phyloP scores from a whole-genome alignment of 75 land plant genomes.

The Cunninghamia lanceolata region DNA sequence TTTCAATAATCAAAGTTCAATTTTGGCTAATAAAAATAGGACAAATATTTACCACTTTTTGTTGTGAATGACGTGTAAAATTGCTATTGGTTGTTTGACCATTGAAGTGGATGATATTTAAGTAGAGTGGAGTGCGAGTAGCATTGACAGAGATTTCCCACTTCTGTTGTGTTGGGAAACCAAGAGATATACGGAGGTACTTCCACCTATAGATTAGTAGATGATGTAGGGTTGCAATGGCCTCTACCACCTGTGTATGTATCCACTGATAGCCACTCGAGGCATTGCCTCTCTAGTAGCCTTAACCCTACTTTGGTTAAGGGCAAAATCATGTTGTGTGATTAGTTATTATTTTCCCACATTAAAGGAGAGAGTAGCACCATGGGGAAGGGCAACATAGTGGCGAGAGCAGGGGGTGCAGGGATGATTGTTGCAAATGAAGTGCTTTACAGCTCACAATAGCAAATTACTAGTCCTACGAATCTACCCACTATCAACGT shows the following conservation, averaged over 20 bases:
- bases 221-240: neutral
- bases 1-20: no score
- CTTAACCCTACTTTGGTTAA: neutral
- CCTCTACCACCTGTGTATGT: neutral
- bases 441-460: neutral
- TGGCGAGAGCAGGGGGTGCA: neutral
- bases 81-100: no score
- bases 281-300: neutral
- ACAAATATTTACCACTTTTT: no score
- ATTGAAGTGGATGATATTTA: no score
- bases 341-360: neutral
- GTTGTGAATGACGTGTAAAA: no score
- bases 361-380: no score
- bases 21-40: no score
- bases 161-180: slow-evolving; percentile 1
- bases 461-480: neutral
- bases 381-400: neutral
- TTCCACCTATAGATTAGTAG: slow-evolving; percentile 10
- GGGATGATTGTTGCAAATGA: slow-evolving; percentile 17
- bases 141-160: slow-evolving; percentile 21
- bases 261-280: neutral
- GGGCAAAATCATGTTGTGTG: neutral
- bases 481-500: slow-evolving; percentile 9
- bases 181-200: neutral
- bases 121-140: no score